phyloP scores from a whole-genome alignment of 2,329 filamentous ascomycete genomes.

The Xylariaceae sp. region DNA sequence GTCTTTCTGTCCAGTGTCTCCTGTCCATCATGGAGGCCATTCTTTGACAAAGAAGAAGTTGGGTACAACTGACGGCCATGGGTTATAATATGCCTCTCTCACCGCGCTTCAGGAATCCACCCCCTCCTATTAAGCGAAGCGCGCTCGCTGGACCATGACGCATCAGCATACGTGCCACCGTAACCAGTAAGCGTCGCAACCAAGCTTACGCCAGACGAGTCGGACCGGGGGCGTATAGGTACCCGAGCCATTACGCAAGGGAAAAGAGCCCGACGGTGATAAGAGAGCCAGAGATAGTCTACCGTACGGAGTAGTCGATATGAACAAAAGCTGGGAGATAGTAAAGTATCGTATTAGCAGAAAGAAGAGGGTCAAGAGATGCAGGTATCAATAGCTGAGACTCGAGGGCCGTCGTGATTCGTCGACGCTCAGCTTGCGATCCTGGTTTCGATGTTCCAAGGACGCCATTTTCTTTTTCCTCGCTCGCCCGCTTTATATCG shows the following conservation, averaged over 20 bases:
- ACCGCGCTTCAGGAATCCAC: neutral
- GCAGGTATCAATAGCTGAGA: neutral
- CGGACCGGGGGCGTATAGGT: neutral
- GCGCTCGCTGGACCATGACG: constrained; percentile 9
- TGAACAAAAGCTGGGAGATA: neutral
- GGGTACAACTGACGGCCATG: neutral
- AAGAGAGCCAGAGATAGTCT: neutral
- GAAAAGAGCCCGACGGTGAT: neutral
- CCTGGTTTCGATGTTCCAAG: neutral
- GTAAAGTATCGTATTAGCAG: too few species aligned
- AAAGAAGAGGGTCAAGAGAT: too few species aligned
- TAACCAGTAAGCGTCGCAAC: constrained; percentile 5
- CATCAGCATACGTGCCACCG: neutral
- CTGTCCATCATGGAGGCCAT: neutral
- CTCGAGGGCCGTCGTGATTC: neutral
- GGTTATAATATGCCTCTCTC: neutral
- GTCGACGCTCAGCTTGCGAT: neutral
- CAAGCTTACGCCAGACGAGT: constrained; percentile 1
- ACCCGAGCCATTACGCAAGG: neutral
- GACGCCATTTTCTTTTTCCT: neutral
- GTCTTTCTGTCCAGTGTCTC: neutral
- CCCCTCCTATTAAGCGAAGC: constrained; percentile 1
- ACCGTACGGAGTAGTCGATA: too few species aligned
- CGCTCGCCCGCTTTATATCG: neutral
- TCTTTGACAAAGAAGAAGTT: neutral